These are phyloP conservation scores for Gossypium davidsonii DNA, from an alignment of 441 rosid genomes.

Conservation along the genomic window DNA sequence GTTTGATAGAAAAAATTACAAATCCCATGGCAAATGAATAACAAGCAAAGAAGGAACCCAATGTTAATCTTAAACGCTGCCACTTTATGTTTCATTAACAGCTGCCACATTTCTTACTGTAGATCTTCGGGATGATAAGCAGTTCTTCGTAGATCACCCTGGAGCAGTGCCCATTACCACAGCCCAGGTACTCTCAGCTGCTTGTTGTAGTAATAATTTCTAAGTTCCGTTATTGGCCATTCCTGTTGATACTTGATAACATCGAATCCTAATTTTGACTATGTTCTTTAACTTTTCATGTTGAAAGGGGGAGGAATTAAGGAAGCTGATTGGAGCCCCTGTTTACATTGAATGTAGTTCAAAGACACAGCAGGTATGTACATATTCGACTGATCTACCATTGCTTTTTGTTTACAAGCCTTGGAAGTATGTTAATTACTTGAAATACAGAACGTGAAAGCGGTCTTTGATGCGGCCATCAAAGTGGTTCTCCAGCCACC, in stretches of 20 bases:
- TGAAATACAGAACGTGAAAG: constrained; percentile 7
- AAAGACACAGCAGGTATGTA: constrained; percentile 80
- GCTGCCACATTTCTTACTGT: constrained; percentile 18
- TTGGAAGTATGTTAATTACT: constrained; percentile 9
- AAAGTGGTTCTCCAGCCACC: not conserved
- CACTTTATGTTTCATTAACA: not conserved
- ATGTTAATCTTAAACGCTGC: not conserved
- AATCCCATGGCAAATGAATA: not conserved
- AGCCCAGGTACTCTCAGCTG: constrained; percentile 47
- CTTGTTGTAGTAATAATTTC: no score
- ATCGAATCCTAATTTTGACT: not conserved
- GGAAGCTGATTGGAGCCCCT: constrained; percentile 72
- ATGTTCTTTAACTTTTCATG: not conserved
- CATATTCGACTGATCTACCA: not conserved
- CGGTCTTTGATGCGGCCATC: not conserved
- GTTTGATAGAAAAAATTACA: not conserved
- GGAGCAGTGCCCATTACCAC: constrained; percentile 80
- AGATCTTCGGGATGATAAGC: constrained; percentile 93
- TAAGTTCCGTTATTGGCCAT: not conserved
- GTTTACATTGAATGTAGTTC: constrained; percentile 88
- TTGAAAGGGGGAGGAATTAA: constrained; percentile 74
- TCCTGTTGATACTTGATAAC: not conserved
- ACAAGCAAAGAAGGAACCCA: not conserved
- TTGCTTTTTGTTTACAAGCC: not conserved
- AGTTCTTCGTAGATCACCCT: constrained; percentile 67